Conservation (phyloP, 495 filamentous ascomycete genomes). For the Lindgomyces ingoldianus region DNA sequence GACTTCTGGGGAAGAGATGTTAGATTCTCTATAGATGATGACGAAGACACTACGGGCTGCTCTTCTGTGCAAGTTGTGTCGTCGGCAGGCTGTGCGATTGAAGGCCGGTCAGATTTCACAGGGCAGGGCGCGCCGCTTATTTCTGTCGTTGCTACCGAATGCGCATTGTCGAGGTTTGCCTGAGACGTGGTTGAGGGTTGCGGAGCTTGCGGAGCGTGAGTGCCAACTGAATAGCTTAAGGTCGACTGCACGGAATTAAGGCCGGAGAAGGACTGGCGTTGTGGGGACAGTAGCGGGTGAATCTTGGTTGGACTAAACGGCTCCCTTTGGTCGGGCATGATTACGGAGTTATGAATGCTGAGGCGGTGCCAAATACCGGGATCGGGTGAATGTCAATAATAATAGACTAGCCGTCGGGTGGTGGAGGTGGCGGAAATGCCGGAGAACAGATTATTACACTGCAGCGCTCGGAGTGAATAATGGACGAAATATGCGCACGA, state of each 20-base stretch:
- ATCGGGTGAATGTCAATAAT: background rate
- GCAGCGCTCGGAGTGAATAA: background rate
- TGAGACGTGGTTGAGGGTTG: background rate
- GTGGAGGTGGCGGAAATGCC: background rate
- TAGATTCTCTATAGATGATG: constrained; percentile 33
- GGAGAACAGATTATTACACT: background rate
- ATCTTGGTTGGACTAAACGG: constrained; percentile 28
- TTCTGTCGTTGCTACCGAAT: constrained; percentile 20
- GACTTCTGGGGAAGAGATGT: constrained; percentile 39
- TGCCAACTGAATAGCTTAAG: constrained; percentile 5
- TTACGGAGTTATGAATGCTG: constrained; percentile 17
- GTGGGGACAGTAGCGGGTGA: constrained; percentile 33
- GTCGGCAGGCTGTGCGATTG: constrained; percentile 2
- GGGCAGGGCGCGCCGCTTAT: constrained; percentile 23
- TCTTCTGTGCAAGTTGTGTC: constrained; percentile 9
- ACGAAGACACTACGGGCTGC: constrained; percentile 1
- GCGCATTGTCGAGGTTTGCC: constrained; percentile 6
- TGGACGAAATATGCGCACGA: constrained; percentile 6
- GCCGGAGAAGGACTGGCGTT: constrained; percentile 25
- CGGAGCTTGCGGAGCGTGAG: constrained; percentile 7
- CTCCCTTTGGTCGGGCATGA: constrained; percentile 22
- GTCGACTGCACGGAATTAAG: constrained; percentile 30
- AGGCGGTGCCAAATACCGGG: constrained; percentile 2
- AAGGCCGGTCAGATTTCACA: background rate
- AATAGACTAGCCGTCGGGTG: background rate